Conservation (phyloP, 2,329 filamentous ascomycete species). For the Ustulina deusta region DNA sequence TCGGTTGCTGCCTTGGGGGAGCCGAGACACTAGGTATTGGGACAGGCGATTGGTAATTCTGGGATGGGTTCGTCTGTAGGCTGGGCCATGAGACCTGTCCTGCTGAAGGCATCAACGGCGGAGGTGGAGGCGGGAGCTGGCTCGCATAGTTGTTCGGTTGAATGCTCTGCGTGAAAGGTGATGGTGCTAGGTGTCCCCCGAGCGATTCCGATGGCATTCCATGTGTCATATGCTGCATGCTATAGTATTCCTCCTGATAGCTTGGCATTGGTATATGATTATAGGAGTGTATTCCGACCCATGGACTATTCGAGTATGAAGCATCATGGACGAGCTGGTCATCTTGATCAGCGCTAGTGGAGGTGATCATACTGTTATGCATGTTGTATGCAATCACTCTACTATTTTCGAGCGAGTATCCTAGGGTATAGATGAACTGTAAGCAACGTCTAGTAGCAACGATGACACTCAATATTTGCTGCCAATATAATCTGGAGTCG, state of each 20-base stretch:
- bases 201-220: conserved; percentile 64
- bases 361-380: conserved; percentile 61
- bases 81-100: conserved; percentile 76
- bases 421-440: conserved; percentile 42
- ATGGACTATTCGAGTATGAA: conserved; percentile 60
- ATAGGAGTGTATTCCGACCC: conserved; percentile 71
- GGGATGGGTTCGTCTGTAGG: conserved; percentile 77
- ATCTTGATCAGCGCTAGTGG: conserved; percentile 61
- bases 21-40: conserved; percentile 69
- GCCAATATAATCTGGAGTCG: conserved; percentile 42
- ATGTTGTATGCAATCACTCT: conserved; percentile 51
- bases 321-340: conserved; percentile 59
- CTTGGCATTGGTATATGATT: conserved; percentile 78
- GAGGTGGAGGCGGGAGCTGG: conserved; percentile 73
- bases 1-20: conserved; percentile 64
- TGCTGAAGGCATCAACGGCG: conserved; percentile 77
- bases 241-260: conserved; percentile 73
- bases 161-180: conserved; percentile 70
- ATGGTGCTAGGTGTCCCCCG: conserved; percentile 65
- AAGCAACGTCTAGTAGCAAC: conserved; percentile 44
- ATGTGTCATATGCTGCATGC: conserved; percentile 60
- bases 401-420: conserved; percentile 40
- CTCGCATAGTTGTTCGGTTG: conserved; percentile 58
- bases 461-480: conserved; percentile 42
- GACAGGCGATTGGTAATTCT: conserved; percentile 70